phyloP scores from a whole-genome alignment of 169 alveolate genomes.

The Amoebophrya sp. region DNA sequence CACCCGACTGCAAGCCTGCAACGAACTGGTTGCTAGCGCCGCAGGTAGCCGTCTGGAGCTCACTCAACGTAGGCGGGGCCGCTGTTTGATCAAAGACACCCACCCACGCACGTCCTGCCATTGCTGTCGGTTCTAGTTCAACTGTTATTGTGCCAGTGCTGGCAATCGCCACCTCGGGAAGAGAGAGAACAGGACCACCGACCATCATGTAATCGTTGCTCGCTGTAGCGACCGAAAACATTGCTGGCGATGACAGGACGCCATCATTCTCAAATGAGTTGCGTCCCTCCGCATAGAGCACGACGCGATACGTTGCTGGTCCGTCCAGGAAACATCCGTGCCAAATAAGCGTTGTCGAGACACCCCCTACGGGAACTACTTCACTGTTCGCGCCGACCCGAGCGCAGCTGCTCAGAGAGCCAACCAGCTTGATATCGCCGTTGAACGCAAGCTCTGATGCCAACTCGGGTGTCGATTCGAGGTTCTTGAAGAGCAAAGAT shows the following conservation, averaged over 20 bases:
- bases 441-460: no score
- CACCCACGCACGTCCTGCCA: not conserved
- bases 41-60: not conserved
- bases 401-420: not conserved
- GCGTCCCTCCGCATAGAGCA: not conserved
- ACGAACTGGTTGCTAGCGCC: not conserved
- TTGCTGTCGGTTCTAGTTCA: no score
- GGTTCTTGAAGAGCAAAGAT: not conserved
- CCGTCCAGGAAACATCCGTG: not conserved
- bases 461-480: no score
- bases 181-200: no score
- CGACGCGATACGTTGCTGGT: not conserved
- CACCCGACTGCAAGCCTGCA: not conserved
- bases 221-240: not conserved
- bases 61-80: not conserved
- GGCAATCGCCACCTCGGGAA: not conserved
- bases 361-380: not conserved
- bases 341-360: not conserved
- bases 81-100: not conserved
- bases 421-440: no score
- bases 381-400: not conserved
- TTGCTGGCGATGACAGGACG: not conserved
- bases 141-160: not conserved
- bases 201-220: not conserved
- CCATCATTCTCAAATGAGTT: not conserved